Evolutionary conservation across 306 rosid species (phyloP).

Genomic region (Acacia confusa): DNA sequence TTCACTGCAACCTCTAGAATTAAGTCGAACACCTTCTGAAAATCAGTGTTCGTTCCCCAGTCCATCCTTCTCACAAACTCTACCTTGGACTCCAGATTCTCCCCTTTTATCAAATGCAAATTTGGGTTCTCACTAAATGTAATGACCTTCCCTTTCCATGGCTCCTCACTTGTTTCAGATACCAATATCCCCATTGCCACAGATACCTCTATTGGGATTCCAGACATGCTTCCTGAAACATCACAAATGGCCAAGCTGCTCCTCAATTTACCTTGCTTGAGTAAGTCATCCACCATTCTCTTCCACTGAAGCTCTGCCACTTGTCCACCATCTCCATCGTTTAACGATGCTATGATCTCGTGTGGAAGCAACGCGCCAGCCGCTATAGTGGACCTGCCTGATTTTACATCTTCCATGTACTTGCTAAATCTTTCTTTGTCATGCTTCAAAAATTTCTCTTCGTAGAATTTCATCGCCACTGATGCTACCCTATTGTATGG

Average conservation of each 20-base stretch:
- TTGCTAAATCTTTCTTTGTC: too few relatives aligned
- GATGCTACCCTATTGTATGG: constrained; percentile 68
- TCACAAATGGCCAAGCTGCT: constrained; percentile 34
- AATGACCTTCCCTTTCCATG: constrained; percentile 70
- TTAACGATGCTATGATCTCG: constrained; percentile 35
- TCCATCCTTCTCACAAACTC: constrained; percentile 45
- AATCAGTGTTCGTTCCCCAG: constrained; percentile 46
- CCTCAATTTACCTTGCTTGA: constrained; percentile 48
- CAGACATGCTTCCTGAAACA: constrained; percentile 58
- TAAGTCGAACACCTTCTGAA: constrained; percentile 64
- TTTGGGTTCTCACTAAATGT: constrained; percentile 49
- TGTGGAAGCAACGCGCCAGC: constrained; percentile 75
- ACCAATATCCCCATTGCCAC: constrained; percentile 53
- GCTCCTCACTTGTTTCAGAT: constrained; percentile 61
- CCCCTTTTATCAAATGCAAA: constrained; percentile 59
- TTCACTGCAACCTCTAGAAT: constrained; percentile 57
- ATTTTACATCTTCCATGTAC: constrained; percentile 48
- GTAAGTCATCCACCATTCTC: constrained; percentile 61
- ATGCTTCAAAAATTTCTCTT: constrained; percentile 54
- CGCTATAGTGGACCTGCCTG: constrained; percentile 39
- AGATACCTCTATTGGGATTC: constrained; percentile 59
- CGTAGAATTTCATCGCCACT: constrained; percentile 61
- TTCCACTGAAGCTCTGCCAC: constrained; percentile 82
- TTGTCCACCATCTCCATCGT: constrained; percentile 31
- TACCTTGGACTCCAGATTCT: constrained; percentile 38